Percentiles rank a stretch among this genome's conserved stretches.
Conservation (phyloP, 2,329 filamentous ascomycete genomes). For the Aspergillus puulaauensis region DNA sequence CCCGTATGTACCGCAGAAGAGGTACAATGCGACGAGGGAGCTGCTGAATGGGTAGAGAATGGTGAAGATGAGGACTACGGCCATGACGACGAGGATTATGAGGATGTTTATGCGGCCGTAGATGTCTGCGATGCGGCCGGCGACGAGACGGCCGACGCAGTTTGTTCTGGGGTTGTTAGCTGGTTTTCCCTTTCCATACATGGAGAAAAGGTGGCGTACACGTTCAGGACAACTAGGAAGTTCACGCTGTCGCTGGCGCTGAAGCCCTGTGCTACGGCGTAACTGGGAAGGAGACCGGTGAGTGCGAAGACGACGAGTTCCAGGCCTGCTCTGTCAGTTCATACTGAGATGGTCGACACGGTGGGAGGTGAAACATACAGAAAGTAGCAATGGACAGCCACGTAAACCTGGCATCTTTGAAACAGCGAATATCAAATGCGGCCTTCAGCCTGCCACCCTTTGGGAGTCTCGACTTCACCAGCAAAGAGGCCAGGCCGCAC, state of each 20-base stretch:
- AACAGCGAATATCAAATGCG: constrained; percentile 45
- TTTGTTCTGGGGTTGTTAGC: constrained; percentile 29
- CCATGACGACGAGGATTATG: constrained; percentile 34
- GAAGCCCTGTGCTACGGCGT: constrained; percentile 30
- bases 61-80: constrained; percentile 40
- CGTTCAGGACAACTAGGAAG: constrained; percentile 40
- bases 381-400: constrained; percentile 48
- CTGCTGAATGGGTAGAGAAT: constrained; percentile 35
- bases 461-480: constrained; percentile 39
- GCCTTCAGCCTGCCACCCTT: constrained; percentile 28
- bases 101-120: constrained; percentile 51
- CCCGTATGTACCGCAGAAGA: constrained; percentile 47
- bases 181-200: no score
- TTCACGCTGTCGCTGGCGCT: constrained; percentile 29
- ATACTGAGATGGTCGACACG: no score
- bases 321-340: constrained; percentile 19
- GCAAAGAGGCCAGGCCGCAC: constrained; percentile 31
- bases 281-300: constrained; percentile 30
- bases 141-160: constrained; percentile 45
- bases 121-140: constrained; percentile 45
- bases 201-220: constrained; percentile 17
- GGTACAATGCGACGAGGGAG: constrained; percentile 39
- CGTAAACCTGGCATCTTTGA: constrained; percentile 44
- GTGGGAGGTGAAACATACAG: constrained; percentile 25
- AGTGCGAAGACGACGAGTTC: constrained; percentile 33